Evolutionary conservation across 2,329 filamentous ascomycete species (phyloP), one percentile per base, ranked within the genome.

Genomic region (Pseudogymnoascus sp.): DNA sequence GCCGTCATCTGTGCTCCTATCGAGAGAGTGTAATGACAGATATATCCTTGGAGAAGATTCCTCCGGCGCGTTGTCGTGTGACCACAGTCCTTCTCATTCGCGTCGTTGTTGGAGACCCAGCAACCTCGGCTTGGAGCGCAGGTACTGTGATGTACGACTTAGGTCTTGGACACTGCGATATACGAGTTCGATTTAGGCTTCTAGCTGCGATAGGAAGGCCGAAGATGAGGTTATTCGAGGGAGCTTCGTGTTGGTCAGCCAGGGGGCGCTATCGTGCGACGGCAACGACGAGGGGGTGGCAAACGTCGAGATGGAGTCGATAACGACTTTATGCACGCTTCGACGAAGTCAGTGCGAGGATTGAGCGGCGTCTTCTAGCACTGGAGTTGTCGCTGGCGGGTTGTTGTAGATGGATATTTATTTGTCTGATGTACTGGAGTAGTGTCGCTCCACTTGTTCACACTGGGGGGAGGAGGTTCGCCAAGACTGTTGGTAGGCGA

Each of bases 1-100:
- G 84, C 84, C 74, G 83, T 86, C 84, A 86, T 87, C 68, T 69
- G 69, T 65, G 30, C 34, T 57, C 55, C 34, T 57, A 30, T 30
- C n/a, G 64, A 39, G 37, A 48, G 57, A 58, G 39, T 62, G 45
- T 30, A 30, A 30, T 19, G 45, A 30, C 45, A 52, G 45, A 18
- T 52, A 18, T 52, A 52, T 52, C 23, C 23, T 52, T 30, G 41
- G 41, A 12, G 41, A 52, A 52, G 41, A 52, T 52, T 52, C 41
- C 41, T 52, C 41, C 41, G 41, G 41, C 41, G 41, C 41, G 41
- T 52, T 52, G 41, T 52, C 41, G 41, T 52, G 41, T 52, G 41
- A 52, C 41, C 41, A 52, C 41, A 12, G 41, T 52, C 41, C 41
- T 30, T 52, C 41, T 30, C 41, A 52, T 52, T 52, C 41, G 41